Evolutionary conservation across 306 rosid genomes (phyloP), one percentile per base, ranked within the genome.

Genomic region (Fragaria nilgerrensis): DNA sequence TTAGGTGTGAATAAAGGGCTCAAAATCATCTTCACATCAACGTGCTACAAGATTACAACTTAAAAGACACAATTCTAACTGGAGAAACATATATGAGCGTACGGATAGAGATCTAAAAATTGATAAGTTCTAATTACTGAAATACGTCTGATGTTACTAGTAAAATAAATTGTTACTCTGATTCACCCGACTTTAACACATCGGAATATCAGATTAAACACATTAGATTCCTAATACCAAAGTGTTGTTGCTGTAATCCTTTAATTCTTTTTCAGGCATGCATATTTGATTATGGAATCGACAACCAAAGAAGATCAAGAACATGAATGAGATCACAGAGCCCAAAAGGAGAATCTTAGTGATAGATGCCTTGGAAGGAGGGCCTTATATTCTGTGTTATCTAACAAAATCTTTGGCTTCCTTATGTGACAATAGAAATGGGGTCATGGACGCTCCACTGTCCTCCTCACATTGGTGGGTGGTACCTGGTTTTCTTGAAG

Each of bases 391-490:
- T 68, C 71, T 70, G 72, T 80, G 78, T 71, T 37, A 73, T 75
- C 83, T 34, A 83, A 72, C 72, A 81, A 82, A 80, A 85, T 87
- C 75, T 80, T 81, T 56, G 73, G 67, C 69, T 61, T 45, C 11
- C 43, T 74, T 67, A 66, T 5, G 29, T 34, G 79, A 80, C 70
- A 78, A 80, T 72, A 72, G 63, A 22, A 58, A 29, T 70, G 74
- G 55, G 72, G 86, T 78, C 83, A 74, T 76, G 87, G 76, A 73
- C 70, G 75, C 77, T 78, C 75, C 72, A 75, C 66, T 48, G 80
- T 71, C 86, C 78, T 64, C 22, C 43, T 77, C 78, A 53, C 41
- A 32, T 16, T 63, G 52, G 56, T 66, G 27, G 76, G 59, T 66
- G 78, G 27, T 66, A 45, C 50, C 72, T 34, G 36, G 72, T 56